phyloP scores from a whole-genome alignment of 768 basidiomycete genomes.

The Pisolithus orientalis region DNA sequence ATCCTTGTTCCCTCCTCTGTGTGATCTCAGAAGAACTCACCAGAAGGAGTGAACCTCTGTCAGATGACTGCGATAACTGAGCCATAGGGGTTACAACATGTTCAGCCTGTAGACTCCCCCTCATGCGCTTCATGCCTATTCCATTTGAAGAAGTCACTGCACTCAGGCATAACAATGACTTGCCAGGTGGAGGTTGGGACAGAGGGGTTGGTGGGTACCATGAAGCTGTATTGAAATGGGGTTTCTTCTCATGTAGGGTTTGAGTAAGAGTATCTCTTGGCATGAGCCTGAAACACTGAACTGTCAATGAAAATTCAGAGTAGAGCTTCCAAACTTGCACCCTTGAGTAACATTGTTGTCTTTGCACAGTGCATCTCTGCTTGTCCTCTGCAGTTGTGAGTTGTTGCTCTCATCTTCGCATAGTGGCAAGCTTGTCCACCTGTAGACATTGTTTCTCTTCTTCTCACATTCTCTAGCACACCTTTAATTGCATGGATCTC shows the following conservation, averaged over 20 bases:
- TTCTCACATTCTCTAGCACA: constrained; percentile 45
- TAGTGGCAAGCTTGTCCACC: constrained; percentile 31
- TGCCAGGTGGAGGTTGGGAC: constrained; percentile 16
- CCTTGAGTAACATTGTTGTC: constrained; percentile 12
- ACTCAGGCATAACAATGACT: too few relatives aligned
- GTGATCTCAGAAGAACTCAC: too few relatives aligned
- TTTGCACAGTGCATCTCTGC: constrained; percentile 17
- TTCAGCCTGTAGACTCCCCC: too few relatives aligned
- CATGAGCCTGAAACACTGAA: constrained; percentile 10
- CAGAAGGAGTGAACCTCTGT: too few relatives aligned
- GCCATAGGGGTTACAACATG: too few relatives aligned
- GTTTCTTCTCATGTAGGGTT: constrained; percentile 14
- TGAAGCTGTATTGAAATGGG: constrained; percentile 29
- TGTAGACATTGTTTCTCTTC: constrained; percentile 38
- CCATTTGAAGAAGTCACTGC: too few relatives aligned
- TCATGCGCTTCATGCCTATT: too few relatives aligned
- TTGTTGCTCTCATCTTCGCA: constrained; percentile 30
- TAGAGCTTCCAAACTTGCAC: constrained; percentile 10
- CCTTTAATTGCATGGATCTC: constrained; percentile 35
- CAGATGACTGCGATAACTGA: too few relatives aligned
- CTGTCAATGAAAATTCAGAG: constrained; percentile 2
- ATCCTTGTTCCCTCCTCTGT: too few relatives aligned
- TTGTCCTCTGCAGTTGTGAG: constrained; percentile 19
- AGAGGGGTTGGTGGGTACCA: constrained; percentile 19
- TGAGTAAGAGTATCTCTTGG: constrained; percentile 1